phyloP scores from a whole-genome alignment of 1,284 basidiomycete species.

The Tylopilus sp. region DNA sequence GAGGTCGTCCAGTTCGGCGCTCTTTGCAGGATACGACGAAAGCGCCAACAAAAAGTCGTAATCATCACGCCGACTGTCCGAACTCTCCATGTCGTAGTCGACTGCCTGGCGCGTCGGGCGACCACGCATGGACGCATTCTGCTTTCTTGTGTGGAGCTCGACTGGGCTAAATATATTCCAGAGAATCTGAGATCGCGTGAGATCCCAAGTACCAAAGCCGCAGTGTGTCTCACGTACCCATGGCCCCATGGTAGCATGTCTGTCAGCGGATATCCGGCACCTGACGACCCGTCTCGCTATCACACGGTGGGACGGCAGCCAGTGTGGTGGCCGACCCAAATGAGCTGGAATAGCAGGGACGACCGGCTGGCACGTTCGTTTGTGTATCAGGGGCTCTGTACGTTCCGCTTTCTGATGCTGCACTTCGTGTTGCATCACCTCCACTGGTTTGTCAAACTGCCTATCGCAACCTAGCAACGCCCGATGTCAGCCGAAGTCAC shows the following conservation, averaged over 20 bases:
- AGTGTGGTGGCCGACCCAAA: constrained; percentile 34
- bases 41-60: constrained; percentile 46
- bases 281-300: constrained; percentile 41
- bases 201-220: not conserved
- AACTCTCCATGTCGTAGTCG: constrained; percentile 11
- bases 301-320: constrained; percentile 49
- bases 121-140: constrained; percentile 34
- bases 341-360: constrained; percentile 31
- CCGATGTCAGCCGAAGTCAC: constrained; percentile 5
- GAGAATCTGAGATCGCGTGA: constrained; percentile 37
- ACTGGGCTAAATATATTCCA: constrained; percentile 45
- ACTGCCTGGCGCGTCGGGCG: constrained; percentile 20
- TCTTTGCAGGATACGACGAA: constrained; percentile 37
- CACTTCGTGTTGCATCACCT: constrained; percentile 32
- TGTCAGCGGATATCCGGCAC: constrained; percentile 43
- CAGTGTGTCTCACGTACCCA: constrained; percentile 42
- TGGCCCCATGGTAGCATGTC: constrained; percentile 48
- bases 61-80: constrained; percentile 30
- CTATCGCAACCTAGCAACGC: constrained; percentile 22
- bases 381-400: constrained; percentile 37
- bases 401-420: constrained; percentile 31
- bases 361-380: constrained; percentile 36
- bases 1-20: constrained; percentile 39
- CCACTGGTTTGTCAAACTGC: constrained; percentile 25
- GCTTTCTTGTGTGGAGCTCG: constrained; percentile 33